Evolutionary conservation across 1,139 yeast species (phyloP).

Genomic region (Suhomyces maxii): DNA sequence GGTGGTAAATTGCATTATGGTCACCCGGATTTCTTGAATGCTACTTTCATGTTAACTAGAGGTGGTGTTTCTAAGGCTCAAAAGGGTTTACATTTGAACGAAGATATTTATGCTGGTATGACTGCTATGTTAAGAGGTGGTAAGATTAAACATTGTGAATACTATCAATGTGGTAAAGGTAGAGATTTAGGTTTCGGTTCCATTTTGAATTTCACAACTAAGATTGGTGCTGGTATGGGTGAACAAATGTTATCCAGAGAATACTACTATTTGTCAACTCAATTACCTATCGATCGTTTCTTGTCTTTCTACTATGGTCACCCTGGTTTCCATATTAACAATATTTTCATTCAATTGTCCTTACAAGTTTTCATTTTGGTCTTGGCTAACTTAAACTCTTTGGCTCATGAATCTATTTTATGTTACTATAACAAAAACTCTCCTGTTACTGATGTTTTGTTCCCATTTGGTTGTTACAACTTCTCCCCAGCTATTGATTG

Average conservation of each 20-base stretch:
- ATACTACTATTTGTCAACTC: slow-evolving; percentile 96
- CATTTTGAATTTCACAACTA: slow-evolving; percentile 95
- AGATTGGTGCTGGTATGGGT: slow-evolving; percentile 99
- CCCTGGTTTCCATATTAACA: slow-evolving; percentile 98
- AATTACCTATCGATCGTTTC: slow-evolving; percentile 95
- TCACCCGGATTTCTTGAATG: slow-evolving; percentile 98
- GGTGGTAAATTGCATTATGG: slow-evolving; percentile 99
- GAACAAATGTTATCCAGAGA: slow-evolving; percentile 99
- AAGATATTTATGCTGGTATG: slow-evolving; percentile 99
- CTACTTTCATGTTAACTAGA: slow-evolving; percentile 93
- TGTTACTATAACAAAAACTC: slow-evolving; percentile 81
- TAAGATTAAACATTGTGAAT: slow-evolving; percentile 97
- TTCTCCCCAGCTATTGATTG: slow-evolving; percentile 89
- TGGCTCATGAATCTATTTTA: slow-evolving; percentile 85
- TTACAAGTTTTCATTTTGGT: slow-evolving; percentile 92
- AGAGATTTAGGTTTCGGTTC: slow-evolving; percentile 99
- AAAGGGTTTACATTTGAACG: slow-evolving; percentile 96
- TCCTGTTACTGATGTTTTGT: slow-evolving; percentile 82
- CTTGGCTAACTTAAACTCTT: slow-evolving; percentile 83
- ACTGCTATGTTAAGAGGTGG: slow-evolving; percentile 97
- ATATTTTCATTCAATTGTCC: slow-evolving; percentile 91
- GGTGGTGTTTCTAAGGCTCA: slow-evolving; percentile 99
- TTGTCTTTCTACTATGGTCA: slow-evolving; percentile 97
- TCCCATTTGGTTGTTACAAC: slow-evolving; percentile 94
- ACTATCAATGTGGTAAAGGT: slow-evolving; percentile 99